Evolutionary conservation across 1,284 basidiomycete species (phyloP), one percentile per base, ranked within the genome.

Genomic region (Ustilago curta): DNA sequence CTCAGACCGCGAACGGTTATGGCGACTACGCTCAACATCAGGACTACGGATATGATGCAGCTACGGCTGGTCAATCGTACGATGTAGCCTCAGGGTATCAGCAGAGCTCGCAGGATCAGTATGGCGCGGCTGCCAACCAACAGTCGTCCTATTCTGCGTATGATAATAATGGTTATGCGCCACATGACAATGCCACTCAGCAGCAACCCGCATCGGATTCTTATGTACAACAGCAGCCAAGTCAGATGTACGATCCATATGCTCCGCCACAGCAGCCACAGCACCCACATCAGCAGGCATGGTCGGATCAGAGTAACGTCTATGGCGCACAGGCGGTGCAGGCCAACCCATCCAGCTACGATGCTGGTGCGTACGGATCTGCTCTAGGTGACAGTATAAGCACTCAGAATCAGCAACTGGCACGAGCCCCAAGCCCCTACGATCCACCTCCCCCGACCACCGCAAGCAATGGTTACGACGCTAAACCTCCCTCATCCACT

Each of bases 381-480:
- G 43, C 11, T 12, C 50, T 25, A 14, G 47, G 40, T 32, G 32
- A 42, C 32, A n/a, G 14, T 23, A 18, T 25, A 40, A 27, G 40
- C 47, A 16, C 16, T 18, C 51, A 40, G 14, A 39, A 42, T 6
- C 55, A 52, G 14, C 8, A 25, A 12, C 32, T 50, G 14, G 62
- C 47, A 19, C 70, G 65, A 29, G 62, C 63, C 7, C 50, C 66
- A 3, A 66, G 63, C 27, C 72, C 71, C 18, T 76, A 67, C 47
- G 70, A 75, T 37, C 65, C 67, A 2, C 61, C 59, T 12, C 45
- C 57, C 14, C 49, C 54, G 18, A 40, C 58, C 19, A 31, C 57
- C 16, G 45, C 67, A 12, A 35, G n/a, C 47, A 23, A 27, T 11
- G 48, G 48, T 44, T 37, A 61, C 11, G 57, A 65, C 37, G 37